Conservation (phyloP, 2,329 filamentous ascomycete species). For the Gyromitra esculenta region DNA sequence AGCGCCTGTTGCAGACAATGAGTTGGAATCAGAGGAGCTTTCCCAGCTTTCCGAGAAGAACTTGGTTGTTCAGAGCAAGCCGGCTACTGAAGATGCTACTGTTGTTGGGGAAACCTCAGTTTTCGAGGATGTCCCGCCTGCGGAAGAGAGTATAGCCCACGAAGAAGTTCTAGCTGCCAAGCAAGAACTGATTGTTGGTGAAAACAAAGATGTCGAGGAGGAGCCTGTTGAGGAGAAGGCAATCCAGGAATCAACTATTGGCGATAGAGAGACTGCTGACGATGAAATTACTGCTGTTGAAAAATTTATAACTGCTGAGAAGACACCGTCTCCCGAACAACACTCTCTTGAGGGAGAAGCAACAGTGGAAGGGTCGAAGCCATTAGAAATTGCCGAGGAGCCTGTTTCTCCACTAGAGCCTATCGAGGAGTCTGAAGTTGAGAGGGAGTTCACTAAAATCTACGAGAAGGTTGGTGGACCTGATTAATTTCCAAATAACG, state of each 20-base stretch:
- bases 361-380: neutral
- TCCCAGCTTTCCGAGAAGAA: slow-evolving; percentile 4
- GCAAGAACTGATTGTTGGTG: neutral
- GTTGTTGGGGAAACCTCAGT: neutral
- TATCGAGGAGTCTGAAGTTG: neutral
- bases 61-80: slow-evolving; percentile 3
- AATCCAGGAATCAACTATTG: neutral
- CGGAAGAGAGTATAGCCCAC: neutral
- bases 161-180: neutral
- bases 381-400: neutral
- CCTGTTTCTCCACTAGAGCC: neutral
- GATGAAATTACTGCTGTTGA: neutral
- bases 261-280: no score
- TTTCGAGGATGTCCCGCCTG: neutral
- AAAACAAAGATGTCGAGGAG: neutral
- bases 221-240: neutral
- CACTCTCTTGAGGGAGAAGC: neutral
- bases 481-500: slow-evolving; percentile 16
- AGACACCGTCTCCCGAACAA: neutral
- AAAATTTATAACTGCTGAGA: neutral
- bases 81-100: neutral
- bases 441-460: neutral
- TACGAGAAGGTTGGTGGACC: neutral
- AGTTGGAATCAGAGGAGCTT: neutral
- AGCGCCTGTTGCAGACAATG: neutral